Evolutionary conservation across 1,284 basidiomycete genomes (phyloP).

Genomic region (Microbotryum intermedium): DNA sequence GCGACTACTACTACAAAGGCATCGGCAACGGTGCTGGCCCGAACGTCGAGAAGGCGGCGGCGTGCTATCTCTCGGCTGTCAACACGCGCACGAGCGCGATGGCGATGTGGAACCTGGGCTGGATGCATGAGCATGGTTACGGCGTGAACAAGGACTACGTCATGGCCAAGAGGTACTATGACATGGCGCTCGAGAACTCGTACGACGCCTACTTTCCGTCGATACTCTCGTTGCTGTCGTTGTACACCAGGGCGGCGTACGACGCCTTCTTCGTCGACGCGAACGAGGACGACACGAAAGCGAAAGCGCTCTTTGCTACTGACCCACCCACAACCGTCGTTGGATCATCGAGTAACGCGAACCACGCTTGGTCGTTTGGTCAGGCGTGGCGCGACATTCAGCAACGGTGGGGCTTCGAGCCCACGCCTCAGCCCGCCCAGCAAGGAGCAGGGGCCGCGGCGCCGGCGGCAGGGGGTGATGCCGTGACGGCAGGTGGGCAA

Average conservation of each 20-base stretch:
- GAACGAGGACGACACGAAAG: slow-evolving; percentile 37
- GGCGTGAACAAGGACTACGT: slow-evolving; percentile 93
- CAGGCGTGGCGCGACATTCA: slow-evolving; percentile 26
- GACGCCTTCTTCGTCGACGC: slow-evolving; percentile 61
- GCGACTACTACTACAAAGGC: slow-evolving; percentile 69
- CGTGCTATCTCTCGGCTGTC: slow-evolving; percentile 82
- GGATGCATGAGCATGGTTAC: slow-evolving; percentile 96
- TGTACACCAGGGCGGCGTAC: slow-evolving; percentile 79
- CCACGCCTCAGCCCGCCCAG: slow-evolving; percentile 16
- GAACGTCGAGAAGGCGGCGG: slow-evolving; percentile 72
- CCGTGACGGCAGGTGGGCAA: not conserved
- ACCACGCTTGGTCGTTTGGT: slow-evolving; percentile 14
- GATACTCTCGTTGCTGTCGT: slow-evolving; percentile 65
- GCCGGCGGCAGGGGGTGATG: not conserved
- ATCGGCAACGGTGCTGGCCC: slow-evolving; percentile 56
- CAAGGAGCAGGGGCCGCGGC: not conserved
- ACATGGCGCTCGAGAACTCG: slow-evolving; percentile 77
- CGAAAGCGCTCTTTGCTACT: slow-evolving; percentile 29
- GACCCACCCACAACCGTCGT: slow-evolving; percentile 1
- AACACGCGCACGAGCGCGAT: slow-evolving; percentile 83
- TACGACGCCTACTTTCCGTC: slow-evolving; percentile 82
- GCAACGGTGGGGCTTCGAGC: slow-evolving; percentile 24
- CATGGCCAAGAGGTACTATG: slow-evolving; percentile 93
- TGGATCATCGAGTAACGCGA: not conserved
- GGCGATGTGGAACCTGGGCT: slow-evolving; percentile 97